Evolutionary conservation across 2,329 filamentous ascomycete genomes (phyloP), one percentile per base, ranked within the genome.

Genomic region (Diaporthe ilicicola): DNA sequence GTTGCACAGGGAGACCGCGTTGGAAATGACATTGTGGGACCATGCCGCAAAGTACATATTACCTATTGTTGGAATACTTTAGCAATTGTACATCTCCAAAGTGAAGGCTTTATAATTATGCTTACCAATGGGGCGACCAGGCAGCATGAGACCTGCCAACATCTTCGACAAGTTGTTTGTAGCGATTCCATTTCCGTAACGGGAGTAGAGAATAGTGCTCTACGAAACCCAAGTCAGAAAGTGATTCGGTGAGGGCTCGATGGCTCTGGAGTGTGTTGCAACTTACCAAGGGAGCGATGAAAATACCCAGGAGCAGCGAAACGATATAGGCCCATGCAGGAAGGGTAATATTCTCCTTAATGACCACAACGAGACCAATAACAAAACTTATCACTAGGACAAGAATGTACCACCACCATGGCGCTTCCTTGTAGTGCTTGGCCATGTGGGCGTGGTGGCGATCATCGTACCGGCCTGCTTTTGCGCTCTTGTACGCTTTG

Each of bases 141-240:
- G 87, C 2, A 88, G 73, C 70, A 86, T 78, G 3, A 88, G 79
- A 64, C 87, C 87, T 0, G 83, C 87, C 59, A 89, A 71, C 86
- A 89, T 87, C 73, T 89, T 88, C 24, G 86, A 89, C 48, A 90
- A 71, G 69, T 89, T 88, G 75, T 89, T 89, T 2, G 87, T 89
- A 9, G 86, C 85, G 42, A 89, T 88, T 15, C 88, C 88, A 55
- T 86, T 89, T 12, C 88, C 88, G 50, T 81, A 89, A 0, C 86
- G 81, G 2, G 85, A 84, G 70, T 84, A 88, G 0, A 89, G 80
- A 2, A 89, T 75, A 0, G 81, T 84, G 73, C 87, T 89, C 85
- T 87, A 22, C 4, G 66, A 1, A 2, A 29, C 3, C 0, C 15
- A 8, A 3, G 46, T 78, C 4, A 76, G 75, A 65, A 7, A 2